Conservation (phyloP, 371 early-diverging fungal species). For the Actinomucor elegans region DNA sequence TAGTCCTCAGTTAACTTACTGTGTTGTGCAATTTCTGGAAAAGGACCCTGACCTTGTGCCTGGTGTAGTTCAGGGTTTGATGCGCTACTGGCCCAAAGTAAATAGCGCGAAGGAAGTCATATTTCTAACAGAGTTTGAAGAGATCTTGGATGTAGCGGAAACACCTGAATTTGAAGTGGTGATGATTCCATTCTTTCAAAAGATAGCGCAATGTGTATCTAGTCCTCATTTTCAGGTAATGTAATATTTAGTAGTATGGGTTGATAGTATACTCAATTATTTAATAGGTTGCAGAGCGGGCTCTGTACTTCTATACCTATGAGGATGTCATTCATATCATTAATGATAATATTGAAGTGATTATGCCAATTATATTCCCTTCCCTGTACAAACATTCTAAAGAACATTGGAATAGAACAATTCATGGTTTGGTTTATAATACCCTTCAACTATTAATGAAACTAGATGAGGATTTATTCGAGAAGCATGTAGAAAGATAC, state of each 20-base stretch:
- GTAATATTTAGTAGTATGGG: too few species aligned
- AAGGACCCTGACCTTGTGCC: conserved; percentile 92
- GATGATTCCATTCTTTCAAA: conserved; percentile 88
- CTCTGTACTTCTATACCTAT: conserved; percentile 96
- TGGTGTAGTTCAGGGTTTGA: conserved; percentile 83
- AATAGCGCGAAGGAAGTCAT: conserved; percentile 98
- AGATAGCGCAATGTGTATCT: conserved; percentile 87
- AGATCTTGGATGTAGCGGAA: conserved; percentile 92
- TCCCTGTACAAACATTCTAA: conserved; percentile 90
- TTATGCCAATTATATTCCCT: conserved; percentile 93
- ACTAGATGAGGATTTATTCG: conserved; percentile 87
- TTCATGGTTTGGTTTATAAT: conserved; percentile 92
- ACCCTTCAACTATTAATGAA: conserved; percentile 92
- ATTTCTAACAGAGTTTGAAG: conserved; percentile 96
- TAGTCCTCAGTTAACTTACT: conserved; percentile 96
- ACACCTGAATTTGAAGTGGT: conserved; percentile 85
- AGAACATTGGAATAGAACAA: conserved; percentile 96
- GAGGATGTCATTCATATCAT: conserved; percentile 94
- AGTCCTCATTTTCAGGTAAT: conserved; percentile 95
- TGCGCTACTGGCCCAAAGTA: conserved; percentile 97
- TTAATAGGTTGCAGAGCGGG: conserved; percentile 89
- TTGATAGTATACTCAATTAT: background rate
- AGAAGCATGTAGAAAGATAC: conserved; percentile 81
- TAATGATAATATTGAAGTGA: conserved; percentile 80
- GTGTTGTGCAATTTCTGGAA: conserved; percentile 97